These are phyloP conservation scores for Termitomyces bulborhizus DNA, from an alignment of 768 basidiomycete genomes.

Conservation along the genomic window DNA sequence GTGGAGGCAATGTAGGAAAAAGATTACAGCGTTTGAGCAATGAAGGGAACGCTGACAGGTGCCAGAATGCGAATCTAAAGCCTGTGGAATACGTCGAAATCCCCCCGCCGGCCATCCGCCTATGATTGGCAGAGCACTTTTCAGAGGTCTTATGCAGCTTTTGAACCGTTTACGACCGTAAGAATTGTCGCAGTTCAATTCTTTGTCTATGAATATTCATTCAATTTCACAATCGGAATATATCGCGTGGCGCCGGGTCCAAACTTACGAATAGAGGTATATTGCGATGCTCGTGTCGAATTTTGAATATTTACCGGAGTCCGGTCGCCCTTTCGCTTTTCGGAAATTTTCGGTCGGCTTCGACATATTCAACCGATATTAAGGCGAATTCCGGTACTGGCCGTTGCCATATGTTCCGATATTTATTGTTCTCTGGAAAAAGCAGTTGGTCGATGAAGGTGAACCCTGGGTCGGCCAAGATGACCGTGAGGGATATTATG, in stretches of 20 bases:
- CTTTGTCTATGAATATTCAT: neutral
- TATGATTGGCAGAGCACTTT: slow-evolving; percentile 43
- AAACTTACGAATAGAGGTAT: neutral
- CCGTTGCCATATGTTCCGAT: neutral
- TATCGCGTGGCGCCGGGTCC: neutral
- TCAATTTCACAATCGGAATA: too few relatives aligned
- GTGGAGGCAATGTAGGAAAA: slow-evolving; percentile 37
- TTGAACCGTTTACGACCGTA: slow-evolving; percentile 14
- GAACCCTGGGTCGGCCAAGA: too few relatives aligned
- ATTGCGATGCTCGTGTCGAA: neutral
- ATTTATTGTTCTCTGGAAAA: neutral
- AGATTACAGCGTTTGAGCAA: slow-evolving; percentile 28
- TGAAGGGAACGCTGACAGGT: slow-evolving; percentile 15
- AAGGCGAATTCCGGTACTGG: neutral
- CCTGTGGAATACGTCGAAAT: slow-evolving; percentile 29
- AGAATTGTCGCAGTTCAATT: neutral
- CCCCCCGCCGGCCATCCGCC: slow-evolving; percentile 41
- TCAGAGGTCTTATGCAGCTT: slow-evolving; percentile 28
- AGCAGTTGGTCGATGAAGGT: neutral
- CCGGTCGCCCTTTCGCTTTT: too few relatives aligned
- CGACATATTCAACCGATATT: too few relatives aligned
- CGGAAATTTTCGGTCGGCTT: too few relatives aligned
- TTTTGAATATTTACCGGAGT: too few relatives aligned
- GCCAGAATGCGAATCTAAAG: slow-evolving; percentile 2
- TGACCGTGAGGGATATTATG: too few relatives aligned